Percentiles rank a stretch among this genome's conserved stretches.
These are phyloP conservation scores for Talaromyces sp. DNA, from an alignment of 2,329 filamentous ascomycete species.

Conservation along the genomic window DNA sequence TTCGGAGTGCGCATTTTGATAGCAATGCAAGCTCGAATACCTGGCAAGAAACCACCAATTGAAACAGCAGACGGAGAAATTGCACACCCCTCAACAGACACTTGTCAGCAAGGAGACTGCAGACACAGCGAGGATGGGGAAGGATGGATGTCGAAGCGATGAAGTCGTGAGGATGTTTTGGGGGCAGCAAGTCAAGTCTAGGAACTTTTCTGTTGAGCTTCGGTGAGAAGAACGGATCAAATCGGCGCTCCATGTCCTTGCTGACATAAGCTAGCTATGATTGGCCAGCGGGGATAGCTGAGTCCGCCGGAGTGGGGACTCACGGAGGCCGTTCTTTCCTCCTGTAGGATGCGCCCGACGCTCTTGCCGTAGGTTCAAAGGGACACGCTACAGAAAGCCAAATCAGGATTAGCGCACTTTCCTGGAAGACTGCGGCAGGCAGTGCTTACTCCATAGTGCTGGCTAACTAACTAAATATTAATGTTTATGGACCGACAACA, in stretches of 20 bases:
- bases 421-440: constrained; percentile 11
- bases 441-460: constrained; percentile 4
- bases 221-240: constrained; percentile 38
- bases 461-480: neutral
- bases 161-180: constrained; percentile 22
- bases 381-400: constrained; percentile 20
- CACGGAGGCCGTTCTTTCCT: constrained; percentile 21
- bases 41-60: constrained; percentile 34
- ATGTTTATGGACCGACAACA: neutral
- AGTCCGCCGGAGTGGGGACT: constrained; percentile 18
- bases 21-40: constrained; percentile 53
- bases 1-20: constrained; percentile 45
- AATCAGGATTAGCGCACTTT: constrained; percentile 3
- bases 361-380: neutral
- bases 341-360: constrained; percentile 8
- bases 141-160: constrained; percentile 13
- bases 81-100: constrained; percentile 20
- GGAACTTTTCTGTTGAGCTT: constrained; percentile 43
- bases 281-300: constrained; percentile 14
- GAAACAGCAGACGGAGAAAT: constrained; percentile 16
- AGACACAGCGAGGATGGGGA: constrained; percentile 23
- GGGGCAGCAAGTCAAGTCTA: constrained; percentile 24
- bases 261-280: constrained; percentile 23
- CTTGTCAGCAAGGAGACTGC: constrained; percentile 23
- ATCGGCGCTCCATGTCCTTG: constrained; percentile 24